These are phyloP conservation scores for Phylloporus sp. DNA, from an alignment of 768 basidiomycete genomes.

Conservation along the genomic window DNA sequence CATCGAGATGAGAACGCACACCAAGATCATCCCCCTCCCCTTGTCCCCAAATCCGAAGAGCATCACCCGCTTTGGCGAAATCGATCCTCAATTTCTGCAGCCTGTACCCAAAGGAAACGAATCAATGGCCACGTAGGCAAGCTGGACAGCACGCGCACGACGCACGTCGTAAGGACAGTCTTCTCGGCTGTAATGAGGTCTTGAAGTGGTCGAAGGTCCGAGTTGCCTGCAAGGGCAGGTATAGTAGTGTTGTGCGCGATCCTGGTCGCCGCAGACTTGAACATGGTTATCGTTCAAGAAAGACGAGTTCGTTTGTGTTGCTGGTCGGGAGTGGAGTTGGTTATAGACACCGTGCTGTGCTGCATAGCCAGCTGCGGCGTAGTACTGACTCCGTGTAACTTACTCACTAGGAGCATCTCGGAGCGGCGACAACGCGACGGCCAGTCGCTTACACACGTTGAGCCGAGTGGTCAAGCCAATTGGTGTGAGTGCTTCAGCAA, in stretches of 20 bases:
- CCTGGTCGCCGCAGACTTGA: constrained; percentile 73
- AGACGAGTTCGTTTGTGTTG: background rate
- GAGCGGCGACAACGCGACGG: background rate
- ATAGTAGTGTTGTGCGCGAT: constrained; percentile 88
- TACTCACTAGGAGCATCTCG: background rate
- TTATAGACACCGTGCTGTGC: constrained; percentile 1
- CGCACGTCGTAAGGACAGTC: constrained; percentile 69
- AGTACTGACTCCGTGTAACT: background rate
- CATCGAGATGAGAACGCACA: constrained; percentile 38
- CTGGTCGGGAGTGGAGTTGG: constrained; percentile 5
- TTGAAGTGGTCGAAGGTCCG: constrained; percentile 77
- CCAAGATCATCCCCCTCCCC: constrained; percentile 83
- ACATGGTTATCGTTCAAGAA: constrained; percentile 45
- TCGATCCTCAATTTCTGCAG: constrained; percentile 65
- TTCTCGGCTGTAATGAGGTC: constrained; percentile 91
- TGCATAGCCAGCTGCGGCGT: background rate
- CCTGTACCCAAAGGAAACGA: constrained; percentile 29
- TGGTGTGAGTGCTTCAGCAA: no score
- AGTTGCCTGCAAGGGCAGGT: constrained; percentile 65
- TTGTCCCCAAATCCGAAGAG: constrained; percentile 65
- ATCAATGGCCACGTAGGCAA: background rate
- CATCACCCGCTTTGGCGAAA: constrained; percentile 65
- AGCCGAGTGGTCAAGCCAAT: no score
- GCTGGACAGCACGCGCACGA: constrained; percentile 7
- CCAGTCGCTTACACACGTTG: background rate